A percentile compares a stretch with the other conserved stretches of the same genome.
These are phyloP conservation scores for Rhazya stricta DNA, from an alignment of 257 asterid species.

Conservation along the genomic window DNA sequence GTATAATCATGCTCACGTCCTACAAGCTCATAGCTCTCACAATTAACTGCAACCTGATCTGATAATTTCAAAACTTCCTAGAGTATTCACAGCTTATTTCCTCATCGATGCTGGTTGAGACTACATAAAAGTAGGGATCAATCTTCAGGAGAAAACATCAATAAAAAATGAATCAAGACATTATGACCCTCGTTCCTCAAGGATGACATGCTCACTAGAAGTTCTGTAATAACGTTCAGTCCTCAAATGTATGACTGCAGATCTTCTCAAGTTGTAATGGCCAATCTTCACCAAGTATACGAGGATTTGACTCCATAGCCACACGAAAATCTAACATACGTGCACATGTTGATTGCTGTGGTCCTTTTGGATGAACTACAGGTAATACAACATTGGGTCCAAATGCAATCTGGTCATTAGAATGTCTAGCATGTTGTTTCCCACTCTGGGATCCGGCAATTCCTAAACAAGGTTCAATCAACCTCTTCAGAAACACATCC, in stretches of 20 bases:
- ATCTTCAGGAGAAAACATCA: conserved; percentile 15
- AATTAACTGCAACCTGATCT: conserved; percentile 32
- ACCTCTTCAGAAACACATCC: conserved; percentile 59
- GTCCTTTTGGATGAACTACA: conserved; percentile 20
- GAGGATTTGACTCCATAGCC: conserved; percentile 68
- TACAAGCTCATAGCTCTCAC: conserved; percentile 28
- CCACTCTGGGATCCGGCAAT: conserved; percentile 37
- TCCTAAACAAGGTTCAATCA: conserved; percentile 59
- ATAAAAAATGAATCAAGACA: neutral
- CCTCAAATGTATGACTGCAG: conserved; percentile 30
- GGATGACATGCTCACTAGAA: conserved; percentile 14
- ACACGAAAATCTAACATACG: conserved; percentile 65
- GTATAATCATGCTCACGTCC: conserved; percentile 30
- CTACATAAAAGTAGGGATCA: conserved; percentile 16
- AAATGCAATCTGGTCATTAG: conserved; percentile 20
- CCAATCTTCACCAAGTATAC: conserved; percentile 69
- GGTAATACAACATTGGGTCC: conserved; percentile 21
- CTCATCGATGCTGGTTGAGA: neutral
- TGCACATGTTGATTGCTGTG: conserved; percentile 14
- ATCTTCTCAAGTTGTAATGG: conserved; percentile 70
- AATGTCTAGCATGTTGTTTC: conserved; percentile 17
- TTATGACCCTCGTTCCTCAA: neutral
- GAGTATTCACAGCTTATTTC: conserved; percentile 30
- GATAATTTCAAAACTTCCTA: conserved; percentile 29
- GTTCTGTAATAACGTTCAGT: conserved; percentile 16